Evolutionary conservation across 441 rosid genomes (phyloP).

Genomic region (Theobroma grandiflorum): DNA sequence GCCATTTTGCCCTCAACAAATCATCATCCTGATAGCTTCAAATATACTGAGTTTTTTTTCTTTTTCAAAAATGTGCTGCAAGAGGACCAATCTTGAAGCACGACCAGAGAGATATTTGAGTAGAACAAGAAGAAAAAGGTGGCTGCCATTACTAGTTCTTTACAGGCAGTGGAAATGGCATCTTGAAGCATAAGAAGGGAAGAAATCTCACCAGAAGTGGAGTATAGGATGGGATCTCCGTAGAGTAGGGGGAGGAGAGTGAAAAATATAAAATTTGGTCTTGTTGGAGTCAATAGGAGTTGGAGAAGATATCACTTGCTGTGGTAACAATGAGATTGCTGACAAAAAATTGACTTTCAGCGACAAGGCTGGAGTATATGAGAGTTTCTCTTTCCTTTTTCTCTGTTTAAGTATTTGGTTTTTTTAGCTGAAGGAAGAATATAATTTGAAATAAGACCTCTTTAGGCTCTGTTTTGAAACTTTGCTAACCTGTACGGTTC

Average conservation of each 20-base stretch:
- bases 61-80: neutral
- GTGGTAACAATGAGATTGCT: neutral
- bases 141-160: neutral
- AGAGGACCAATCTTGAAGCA: neutral
- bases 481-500: too few relatives aligned
- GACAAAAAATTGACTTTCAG: neutral
- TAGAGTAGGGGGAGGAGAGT: neutral
- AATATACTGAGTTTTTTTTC: neutral
- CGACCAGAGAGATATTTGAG: neutral
- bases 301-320: conserved; percentile 5
- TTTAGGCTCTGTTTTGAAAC: neutral
- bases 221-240: too few relatives aligned
- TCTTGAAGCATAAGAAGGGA: neutral
- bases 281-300: neutral
- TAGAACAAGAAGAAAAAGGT: neutral
- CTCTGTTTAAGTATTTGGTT: neutral
- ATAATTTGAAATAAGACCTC: neutral
- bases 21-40: neutral
- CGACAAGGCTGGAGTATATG: neutral
- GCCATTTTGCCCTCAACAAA: neutral
- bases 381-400: neutral
- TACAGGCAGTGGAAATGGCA: neutral
- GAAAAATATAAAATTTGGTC: conserved; percentile 6
- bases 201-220: neutral
- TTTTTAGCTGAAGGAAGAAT: neutral